Percentiles rank a stretch among this genome's conserved stretches.
Conservation (phyloP, 805 yeast species). For the Cyberlindnera bimundalis region DNA sequence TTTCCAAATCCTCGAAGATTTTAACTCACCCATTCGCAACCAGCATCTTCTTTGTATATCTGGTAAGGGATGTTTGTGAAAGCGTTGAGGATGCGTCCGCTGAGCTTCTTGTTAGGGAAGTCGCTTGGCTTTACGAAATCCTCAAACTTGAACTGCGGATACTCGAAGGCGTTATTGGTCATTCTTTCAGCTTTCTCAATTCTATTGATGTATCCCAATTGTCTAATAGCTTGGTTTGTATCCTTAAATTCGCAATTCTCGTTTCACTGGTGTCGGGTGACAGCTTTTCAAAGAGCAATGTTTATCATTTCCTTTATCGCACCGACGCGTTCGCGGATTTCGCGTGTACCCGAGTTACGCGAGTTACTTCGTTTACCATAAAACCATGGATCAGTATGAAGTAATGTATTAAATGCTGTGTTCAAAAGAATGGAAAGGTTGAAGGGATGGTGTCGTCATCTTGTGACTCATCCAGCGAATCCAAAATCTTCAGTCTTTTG, state of each 20-base stretch:
- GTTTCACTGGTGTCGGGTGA: too few relatives aligned
- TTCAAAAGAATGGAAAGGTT: slow-evolving; percentile 6
- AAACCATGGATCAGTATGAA: too few relatives aligned
- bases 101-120: slow-evolving; percentile 23
- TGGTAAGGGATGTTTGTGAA: slow-evolving; percentile 67
- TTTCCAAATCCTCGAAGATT: background rate
- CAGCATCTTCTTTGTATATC: slow-evolving; percentile 41
- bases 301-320: background rate
- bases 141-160: slow-evolving; percentile 13
- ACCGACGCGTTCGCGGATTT: too few relatives aligned
- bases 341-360: too few relatives aligned
- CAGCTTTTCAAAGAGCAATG: background rate
- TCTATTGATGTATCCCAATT: too few relatives aligned
- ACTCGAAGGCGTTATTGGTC: slow-evolving; percentile 4
- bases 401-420: background rate
- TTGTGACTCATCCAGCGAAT: background rate
- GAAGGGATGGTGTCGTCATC: slow-evolving; percentile 1
- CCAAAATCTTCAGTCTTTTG: background rate
- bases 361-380: too few relatives aligned
- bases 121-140: slow-evolving; percentile 27
- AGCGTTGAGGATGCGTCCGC: slow-evolving; percentile 64
- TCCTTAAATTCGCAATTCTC: too few relatives aligned
- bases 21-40: slow-evolving; percentile 28
- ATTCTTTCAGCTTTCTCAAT: background rate
- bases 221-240: too few relatives aligned